Evolutionary conservation across 2,329 filamentous ascomycete genomes (phyloP).

Genomic region (Leptographium wingfieldii): DNA sequence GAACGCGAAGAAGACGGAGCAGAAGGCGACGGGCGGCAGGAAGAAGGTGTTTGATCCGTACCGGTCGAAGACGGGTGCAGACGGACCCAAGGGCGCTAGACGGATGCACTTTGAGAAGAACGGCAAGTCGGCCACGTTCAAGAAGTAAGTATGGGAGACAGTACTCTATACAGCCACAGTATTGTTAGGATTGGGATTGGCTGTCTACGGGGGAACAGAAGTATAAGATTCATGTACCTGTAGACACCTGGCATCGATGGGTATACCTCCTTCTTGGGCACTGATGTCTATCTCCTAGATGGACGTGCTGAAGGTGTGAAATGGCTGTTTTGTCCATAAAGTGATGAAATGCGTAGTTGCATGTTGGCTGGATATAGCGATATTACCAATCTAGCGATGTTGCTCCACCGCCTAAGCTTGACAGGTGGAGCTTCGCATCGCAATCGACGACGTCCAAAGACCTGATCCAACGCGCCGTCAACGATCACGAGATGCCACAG

Average conservation of each 20-base stretch:
- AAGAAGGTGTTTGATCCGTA: conserved; percentile 22
- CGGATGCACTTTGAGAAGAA: conserved; percentile 19
- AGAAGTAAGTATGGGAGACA: conserved; percentile 16
- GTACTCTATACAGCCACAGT: not conserved
- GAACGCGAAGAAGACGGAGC: conserved; percentile 15
- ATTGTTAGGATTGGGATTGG: not conserved
- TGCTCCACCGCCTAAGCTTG: not conserved
- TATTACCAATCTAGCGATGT: not conserved
- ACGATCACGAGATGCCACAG: not conserved
- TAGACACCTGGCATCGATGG: not conserved
- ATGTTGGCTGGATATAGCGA: not conserved
- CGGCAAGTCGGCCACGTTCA: conserved; percentile 27
- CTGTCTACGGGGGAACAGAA: not conserved
- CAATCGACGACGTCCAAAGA: not conserved
- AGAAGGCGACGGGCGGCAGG: conserved; percentile 1
- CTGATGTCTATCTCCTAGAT: not conserved
- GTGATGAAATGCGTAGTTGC: not conserved
- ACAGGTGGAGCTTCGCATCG: not conserved
- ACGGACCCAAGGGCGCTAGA: conserved; percentile 20
- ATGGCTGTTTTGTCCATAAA: not conserved
- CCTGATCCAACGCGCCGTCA: not conserved
- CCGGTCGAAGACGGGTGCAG: conserved; percentile 15
- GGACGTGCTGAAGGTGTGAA: not conserved
- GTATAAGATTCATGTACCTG: not conserved
- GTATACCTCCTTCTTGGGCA: not conserved